These are phyloP conservation scores for Phytopythium litorale DNA, from an alignment of 352 stramenopile species.

Conservation along the genomic window DNA sequence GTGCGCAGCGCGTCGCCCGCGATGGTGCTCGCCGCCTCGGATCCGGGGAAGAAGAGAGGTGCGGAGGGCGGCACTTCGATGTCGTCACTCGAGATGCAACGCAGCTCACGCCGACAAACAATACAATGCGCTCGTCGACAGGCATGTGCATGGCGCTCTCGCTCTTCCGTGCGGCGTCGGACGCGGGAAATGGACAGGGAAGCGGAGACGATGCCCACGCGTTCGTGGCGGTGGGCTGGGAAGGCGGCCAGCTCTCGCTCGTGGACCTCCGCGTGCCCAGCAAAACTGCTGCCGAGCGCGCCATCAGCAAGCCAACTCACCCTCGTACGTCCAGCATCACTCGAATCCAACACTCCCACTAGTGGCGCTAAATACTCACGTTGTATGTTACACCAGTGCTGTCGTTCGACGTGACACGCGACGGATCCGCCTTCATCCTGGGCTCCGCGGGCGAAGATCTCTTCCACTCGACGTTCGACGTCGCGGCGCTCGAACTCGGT, in stretches of 20 bases:
- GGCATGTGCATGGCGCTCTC: conserved; percentile 33
- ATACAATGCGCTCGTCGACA: conserved; percentile 54
- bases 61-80: background rate
- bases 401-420: conserved; percentile 56
- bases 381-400: conserved; percentile 37
- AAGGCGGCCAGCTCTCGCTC: conserved; percentile 66
- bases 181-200: background rate
- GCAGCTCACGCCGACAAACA: conserved; percentile 5
- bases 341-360: background rate
- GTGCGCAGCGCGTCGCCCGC: conserved; percentile 16
- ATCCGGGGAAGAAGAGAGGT: conserved; percentile 30
- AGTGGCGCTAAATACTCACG: conserved; percentile 7
- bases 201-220: conserved; percentile 12
- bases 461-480: conserved; percentile 42
- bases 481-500: conserved; percentile 24
- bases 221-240: conserved; percentile 61
- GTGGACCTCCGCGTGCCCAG: conserved; percentile 54
- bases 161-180: conserved; percentile 19
- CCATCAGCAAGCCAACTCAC: conserved; percentile 38
- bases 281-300: conserved; percentile 44
- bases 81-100: too few relatives aligned
- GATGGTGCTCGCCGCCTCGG: conserved; percentile 25
- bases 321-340: conserved; percentile 32
- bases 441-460: conserved; percentile 59
- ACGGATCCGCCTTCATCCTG: conserved; percentile 52